A percentile compares a stretch with the other conserved stretches of the same genome.
phyloP scores from a whole-genome alignment of 106 monocot species.

The Platanthera zijinensis region DNA sequence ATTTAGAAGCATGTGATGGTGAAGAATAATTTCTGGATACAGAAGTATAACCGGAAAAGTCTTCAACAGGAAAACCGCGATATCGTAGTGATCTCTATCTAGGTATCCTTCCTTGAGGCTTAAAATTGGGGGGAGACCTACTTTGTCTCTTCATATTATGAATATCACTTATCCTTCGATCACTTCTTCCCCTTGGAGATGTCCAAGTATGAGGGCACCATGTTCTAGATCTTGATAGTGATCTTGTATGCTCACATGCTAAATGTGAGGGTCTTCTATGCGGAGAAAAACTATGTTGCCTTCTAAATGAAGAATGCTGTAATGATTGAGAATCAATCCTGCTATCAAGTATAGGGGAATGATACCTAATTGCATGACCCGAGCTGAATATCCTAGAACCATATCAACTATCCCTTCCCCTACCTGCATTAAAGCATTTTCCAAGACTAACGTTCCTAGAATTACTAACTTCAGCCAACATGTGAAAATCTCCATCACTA shows the following conservation, averaged over 20 bases:
- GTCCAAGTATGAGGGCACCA: slow-evolving; percentile 54
- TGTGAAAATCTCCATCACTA: slow-evolving; percentile 27
- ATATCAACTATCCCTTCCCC: slow-evolving; percentile 27
- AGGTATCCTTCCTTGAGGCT: slow-evolving; percentile 13
- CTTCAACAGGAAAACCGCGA: slow-evolving; percentile 26
- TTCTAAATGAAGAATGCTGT: slow-evolving; percentile 21
- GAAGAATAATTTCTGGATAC: slow-evolving; percentile 27
- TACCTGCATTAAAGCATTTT: slow-evolving; percentile 14
- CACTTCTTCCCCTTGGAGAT: slow-evolving; percentile 35
- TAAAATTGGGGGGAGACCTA: slow-evolving; percentile 38
- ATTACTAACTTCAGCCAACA: neutral
- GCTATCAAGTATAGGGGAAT: slow-evolving; percentile 19
- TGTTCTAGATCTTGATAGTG: slow-evolving; percentile 71
- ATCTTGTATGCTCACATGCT: slow-evolving; percentile 29
- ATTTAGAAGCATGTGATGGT: slow-evolving; percentile 35
- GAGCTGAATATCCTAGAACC: slow-evolving; percentile 12
- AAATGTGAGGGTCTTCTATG: slow-evolving; percentile 27
- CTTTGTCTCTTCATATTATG: slow-evolving; percentile 17
- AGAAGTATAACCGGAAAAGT: slow-evolving; percentile 14
- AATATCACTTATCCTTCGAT: slow-evolving; percentile 13
- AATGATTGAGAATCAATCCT: slow-evolving; percentile 11
- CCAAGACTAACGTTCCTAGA: slow-evolving; percentile 46
- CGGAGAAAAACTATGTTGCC: slow-evolving; percentile 50
- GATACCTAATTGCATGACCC: slow-evolving; percentile 24
- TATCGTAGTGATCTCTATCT: slow-evolving; percentile 22